A percentile compares a stretch with the other conserved stretches of the same genome.
These are phyloP conservation scores for Tilletia caries DNA, from an alignment of 1,284 basidiomycete species.

Conservation along the genomic window DNA sequence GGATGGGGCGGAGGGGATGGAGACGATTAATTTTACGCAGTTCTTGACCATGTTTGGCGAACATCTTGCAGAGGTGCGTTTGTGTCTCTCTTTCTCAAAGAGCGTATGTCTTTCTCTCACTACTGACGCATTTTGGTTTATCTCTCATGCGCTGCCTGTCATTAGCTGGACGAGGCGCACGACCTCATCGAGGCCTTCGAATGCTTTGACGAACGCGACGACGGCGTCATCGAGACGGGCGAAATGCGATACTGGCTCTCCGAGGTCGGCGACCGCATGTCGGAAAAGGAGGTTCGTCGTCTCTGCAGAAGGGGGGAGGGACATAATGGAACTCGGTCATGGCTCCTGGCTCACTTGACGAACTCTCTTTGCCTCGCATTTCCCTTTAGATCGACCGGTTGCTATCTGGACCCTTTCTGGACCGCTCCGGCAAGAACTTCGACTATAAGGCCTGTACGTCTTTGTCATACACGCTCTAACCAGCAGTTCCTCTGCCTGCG, in stretches of 20 bases:
- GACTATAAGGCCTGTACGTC: slow-evolving; percentile 50
- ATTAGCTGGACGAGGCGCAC: slow-evolving; percentile 39
- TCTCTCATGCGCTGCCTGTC: background rate
- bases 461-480: background rate
- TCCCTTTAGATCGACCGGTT: slow-evolving; percentile 33
- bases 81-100: background rate
- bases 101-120: no score
- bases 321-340: background rate
- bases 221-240: slow-evolving; percentile 40
- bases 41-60: slow-evolving; percentile 52
- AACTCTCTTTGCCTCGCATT: background rate
- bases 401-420: slow-evolving; percentile 42
- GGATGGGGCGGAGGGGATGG: slow-evolving; percentile 12
- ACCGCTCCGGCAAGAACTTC: slow-evolving; percentile 42
- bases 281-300: slow-evolving; percentile 32
- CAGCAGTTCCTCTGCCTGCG: no score
- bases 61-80: slow-evolving; percentile 29
- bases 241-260: slow-evolving; percentile 44
- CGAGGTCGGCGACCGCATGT: slow-evolving; percentile 47
- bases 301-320: background rate
- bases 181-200: slow-evolving; percentile 48
- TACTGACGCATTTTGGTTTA: no score
- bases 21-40: slow-evolving; percentile 43
- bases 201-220: slow-evolving; percentile 51
- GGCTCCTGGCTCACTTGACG: background rate